Conservation (phyloP, 768 basidiomycete species). For the Rhizopogon sp. region DNA sequence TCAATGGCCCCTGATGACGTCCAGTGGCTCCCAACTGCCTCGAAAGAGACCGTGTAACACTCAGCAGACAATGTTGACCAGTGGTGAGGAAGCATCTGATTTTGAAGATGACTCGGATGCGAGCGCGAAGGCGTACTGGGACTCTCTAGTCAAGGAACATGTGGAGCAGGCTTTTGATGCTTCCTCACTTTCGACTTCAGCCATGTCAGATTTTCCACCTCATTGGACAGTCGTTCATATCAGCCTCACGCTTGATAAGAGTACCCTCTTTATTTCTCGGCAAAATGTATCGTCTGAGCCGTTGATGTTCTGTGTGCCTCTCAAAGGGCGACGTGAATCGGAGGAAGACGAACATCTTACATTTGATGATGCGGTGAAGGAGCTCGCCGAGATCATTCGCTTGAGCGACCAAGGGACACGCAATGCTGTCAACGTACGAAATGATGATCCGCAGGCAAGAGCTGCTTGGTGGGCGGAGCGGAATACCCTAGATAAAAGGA, state of each 20-base stretch:
- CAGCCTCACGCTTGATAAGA: slow-evolving; percentile 76
- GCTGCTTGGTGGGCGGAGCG: slow-evolving; percentile 86
- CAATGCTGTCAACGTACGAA: slow-evolving; percentile 64
- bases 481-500: slow-evolving; percentile 64
- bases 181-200: slow-evolving; percentile 33
- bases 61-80: slow-evolving; percentile 18
- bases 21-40: slow-evolving; percentile 35
- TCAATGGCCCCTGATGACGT: slow-evolving; percentile 61
- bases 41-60: slow-evolving; percentile 11
- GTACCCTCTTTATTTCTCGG: slow-evolving; percentile 78
- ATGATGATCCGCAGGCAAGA: slow-evolving; percentile 59
- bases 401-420: slow-evolving; percentile 74
- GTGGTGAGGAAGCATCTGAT: slow-evolving; percentile 16
- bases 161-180: slow-evolving; percentile 38
- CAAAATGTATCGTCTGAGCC: slow-evolving; percentile 57
- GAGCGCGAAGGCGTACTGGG: slow-evolving; percentile 59
- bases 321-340: slow-evolving; percentile 76
- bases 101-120: slow-evolving; percentile 33
- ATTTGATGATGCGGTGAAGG: slow-evolving; percentile 65
- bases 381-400: slow-evolving; percentile 77
- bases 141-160: slow-evolving; percentile 50
- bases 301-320: slow-evolving; percentile 83
- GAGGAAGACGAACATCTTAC: slow-evolving; percentile 72
- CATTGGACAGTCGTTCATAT: slow-evolving; percentile 86
- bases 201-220: slow-evolving; percentile 47